Evolutionary conservation across 139 green algal species (phyloP), one percentile per base, ranked within the genome.

Genomic region (Pedinophyceae sp.): DNA sequence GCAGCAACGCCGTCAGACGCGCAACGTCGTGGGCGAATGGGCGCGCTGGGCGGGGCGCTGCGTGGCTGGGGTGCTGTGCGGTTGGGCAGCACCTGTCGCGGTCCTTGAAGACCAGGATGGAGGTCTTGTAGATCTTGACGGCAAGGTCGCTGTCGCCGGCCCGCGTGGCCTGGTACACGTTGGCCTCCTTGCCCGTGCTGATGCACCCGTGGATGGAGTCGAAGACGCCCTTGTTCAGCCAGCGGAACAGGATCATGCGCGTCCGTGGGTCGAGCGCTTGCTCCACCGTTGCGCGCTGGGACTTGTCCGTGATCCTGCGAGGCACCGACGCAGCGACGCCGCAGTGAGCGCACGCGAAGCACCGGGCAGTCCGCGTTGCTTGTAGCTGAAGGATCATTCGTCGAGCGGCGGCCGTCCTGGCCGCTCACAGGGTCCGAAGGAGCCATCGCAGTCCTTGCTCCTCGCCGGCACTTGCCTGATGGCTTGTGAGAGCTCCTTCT

Each of bases 71-170:
- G 50, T 29, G 22, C n/a, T 50, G 22, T 49, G 27, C 27, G 27
- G 17, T 18, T 59, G 5, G n/a, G 3, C 30, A 3, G 15, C 61
- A 88, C 80, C 84, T 72, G 65, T 93, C 80, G 3, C 85, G 64
- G 61, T 94, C 85, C 50, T 91, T 93, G 66, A 98, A 98, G 1
- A 93, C 88, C 17, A 98, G 74, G 52, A 98, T 95, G 26, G 83
- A 92, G 0, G 91, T 98, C 72, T 98, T 98, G 74, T 93, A 98
- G 27, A 98, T 78, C 64, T 97, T 97, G 62, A 97, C 80, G n/a
- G 89, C 89, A 50, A 97, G 46, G 52, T 94, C 85, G 15, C 3
- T 1, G 3, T 70, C 71, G 0, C 61, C 61, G 0, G 60, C 22
- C 2, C 56, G 58, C 26, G 30, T 62, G 17, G 84, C 90, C 52